Conservation (phyloP, 2,329 filamentous ascomycete genomes). For the Myotisia sp. region DNA sequence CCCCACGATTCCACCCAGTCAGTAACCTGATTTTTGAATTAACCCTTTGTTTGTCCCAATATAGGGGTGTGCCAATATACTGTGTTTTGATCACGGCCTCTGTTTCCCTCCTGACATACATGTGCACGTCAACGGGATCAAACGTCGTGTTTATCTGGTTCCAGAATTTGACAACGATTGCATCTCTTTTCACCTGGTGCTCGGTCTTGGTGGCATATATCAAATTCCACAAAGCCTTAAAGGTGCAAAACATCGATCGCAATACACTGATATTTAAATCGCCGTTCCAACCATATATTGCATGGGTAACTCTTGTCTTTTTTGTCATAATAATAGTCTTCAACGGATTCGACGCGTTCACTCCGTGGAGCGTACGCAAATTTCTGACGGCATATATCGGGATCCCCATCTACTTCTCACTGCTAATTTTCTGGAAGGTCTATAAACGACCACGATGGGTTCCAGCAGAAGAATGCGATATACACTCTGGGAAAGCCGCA, state of each 20-base stretch:
- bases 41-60: neutral
- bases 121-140: slow-evolving; percentile 27
- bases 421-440: slow-evolving; percentile 21
- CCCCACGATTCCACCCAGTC: slow-evolving; percentile 16
- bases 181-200: slow-evolving; percentile 34
- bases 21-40: neutral
- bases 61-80: slow-evolving; percentile 32
- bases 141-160: slow-evolving; percentile 34
- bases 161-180: slow-evolving; percentile 30
- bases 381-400: slow-evolving; percentile 38
- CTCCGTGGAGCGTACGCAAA: slow-evolving; percentile 24
- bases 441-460: slow-evolving; percentile 15
- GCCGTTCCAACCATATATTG: slow-evolving; percentile 41
- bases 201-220: slow-evolving; percentile 35
- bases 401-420: slow-evolving; percentile 26
- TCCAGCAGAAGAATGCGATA: slow-evolving; percentile 13
- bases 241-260: slow-evolving; percentile 25
- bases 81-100: slow-evolving; percentile 28
- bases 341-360: slow-evolving; percentile 40
- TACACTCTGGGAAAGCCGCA: slow-evolving; percentile 17
- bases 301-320: slow-evolving; percentile 46
- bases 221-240: slow-evolving; percentile 31
- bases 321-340: slow-evolving; percentile 50
- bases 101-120: slow-evolving; percentile 33
- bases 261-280: slow-evolving; percentile 29